A percentile compares a stretch with the other conserved stretches of the same genome.
Evolutionary conservation across 306 rosid genomes (phyloP).

Genomic region (Malus sylvestris): DNA sequence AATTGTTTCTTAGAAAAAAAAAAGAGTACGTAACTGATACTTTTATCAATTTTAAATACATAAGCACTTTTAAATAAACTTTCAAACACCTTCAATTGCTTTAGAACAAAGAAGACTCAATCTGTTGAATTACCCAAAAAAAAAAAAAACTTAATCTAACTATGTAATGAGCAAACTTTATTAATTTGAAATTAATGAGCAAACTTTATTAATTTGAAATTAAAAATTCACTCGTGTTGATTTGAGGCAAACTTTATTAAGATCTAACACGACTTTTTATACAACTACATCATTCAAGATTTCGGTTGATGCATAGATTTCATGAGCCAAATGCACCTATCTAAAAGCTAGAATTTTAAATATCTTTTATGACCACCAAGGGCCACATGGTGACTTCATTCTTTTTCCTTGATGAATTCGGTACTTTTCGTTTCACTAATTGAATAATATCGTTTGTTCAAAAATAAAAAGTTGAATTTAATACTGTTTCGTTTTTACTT

Average conservation of each 20-base stretch:
- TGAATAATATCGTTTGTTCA: too few relatives aligned
- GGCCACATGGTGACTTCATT: not conserved
- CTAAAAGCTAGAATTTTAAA: not conserved
- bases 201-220: not conserved
- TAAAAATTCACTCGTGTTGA: not conserved
- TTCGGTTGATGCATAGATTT: not conserved
- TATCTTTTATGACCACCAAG: not conserved
- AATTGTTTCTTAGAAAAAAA: not conserved
- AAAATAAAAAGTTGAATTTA: too few relatives aligned
- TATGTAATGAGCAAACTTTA: not conserved
- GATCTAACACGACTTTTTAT: constrained; percentile 12
- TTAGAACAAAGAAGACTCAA: constrained; percentile 26
- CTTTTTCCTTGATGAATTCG: not conserved
- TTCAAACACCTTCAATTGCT: constrained; percentile 22
- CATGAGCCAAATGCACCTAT: constrained; percentile 9
- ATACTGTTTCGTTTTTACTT: not conserved
- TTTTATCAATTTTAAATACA: too few relatives aligned
- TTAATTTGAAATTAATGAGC: not conserved
- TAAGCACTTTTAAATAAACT: not conserved
- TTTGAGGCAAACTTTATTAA: not conserved
- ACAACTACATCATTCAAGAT: not conserved
- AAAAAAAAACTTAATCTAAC: too few relatives aligned
- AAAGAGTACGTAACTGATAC: too few relatives aligned
- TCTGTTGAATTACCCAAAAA: not conserved
- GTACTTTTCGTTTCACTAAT: not conserved